phyloP scores from a whole-genome alignment of 177 flowering plant species.

The Vitis hybrid region DNA sequence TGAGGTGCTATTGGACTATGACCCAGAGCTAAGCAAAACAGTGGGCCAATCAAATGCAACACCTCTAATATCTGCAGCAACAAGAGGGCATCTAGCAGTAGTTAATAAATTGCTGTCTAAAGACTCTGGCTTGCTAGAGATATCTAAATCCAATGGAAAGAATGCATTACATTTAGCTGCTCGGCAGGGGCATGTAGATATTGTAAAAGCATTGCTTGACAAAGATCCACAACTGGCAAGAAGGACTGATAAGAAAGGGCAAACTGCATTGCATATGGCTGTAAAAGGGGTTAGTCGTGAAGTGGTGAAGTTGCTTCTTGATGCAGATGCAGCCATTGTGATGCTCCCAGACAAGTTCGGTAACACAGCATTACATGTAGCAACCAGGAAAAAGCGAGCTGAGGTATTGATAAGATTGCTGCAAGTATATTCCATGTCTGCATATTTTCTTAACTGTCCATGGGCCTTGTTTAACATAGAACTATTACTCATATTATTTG shows the following conservation, averaged over 20 bases:
- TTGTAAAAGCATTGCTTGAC: constrained; percentile 70
- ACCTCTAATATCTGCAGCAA: constrained; percentile 83
- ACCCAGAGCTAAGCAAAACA: constrained; percentile 69
- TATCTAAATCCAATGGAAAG: constrained; percentile 76
- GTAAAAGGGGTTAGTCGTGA: constrained; percentile 79
- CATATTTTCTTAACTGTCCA: background rate
- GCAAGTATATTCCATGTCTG: background rate
- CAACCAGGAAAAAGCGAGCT: constrained; percentile 79
- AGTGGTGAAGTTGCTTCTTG: constrained; percentile 72
- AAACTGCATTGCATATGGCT: constrained; percentile 93
- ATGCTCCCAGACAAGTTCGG: constrained; percentile 91
- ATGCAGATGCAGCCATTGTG: constrained; percentile 78
- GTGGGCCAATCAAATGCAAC: constrained; percentile 74
- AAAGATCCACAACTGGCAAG: constrained; percentile 81
- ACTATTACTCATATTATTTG: too few species aligned
- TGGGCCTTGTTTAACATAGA: too few species aligned
- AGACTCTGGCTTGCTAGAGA: constrained; percentile 67
- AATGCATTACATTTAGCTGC: constrained; percentile 88
- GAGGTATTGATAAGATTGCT: constrained; percentile 48
- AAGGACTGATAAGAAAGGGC: constrained; percentile 87
- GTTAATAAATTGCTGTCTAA: constrained; percentile 63
- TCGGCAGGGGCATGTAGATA: constrained; percentile 79
- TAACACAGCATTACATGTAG: constrained; percentile 80
- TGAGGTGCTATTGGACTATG: constrained; percentile 72
- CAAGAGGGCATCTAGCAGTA: constrained; percentile 73